Base-by-base conservation (phyloP, 164 flowering plant species). In the Tetracentron sinense region DNA sequence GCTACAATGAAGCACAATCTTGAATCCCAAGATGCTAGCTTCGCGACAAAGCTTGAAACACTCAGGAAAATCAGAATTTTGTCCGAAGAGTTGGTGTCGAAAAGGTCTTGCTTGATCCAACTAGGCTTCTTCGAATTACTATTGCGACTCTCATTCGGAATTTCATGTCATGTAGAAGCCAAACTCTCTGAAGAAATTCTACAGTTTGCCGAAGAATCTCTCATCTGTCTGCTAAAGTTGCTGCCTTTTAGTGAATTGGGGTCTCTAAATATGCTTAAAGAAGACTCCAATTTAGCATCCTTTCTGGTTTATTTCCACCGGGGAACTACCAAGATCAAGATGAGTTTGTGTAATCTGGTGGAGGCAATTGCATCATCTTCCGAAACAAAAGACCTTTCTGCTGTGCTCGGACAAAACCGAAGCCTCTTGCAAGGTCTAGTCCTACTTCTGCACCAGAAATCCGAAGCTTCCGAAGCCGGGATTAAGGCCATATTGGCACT, bases 71-170 rank as follows among this genome's bases (percentile, higher is more conserved):
- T 88, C 42, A 62, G 20, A 46, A 52, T 22, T 35, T 42, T 86
- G 8, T 62, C 74, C 7, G 35, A 69, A 19, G 82, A 78, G 19
- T 63, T 78, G 12, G 75, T 77, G 0, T 49, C 60, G 3, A 66
- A 49, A 20, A 77, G 63, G 20, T 67, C 62, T 25, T 61, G 66
- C 55, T 59, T 84, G 72, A 51, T 82, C 48, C 82, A 78, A 35
- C 56, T 81, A 10, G 88, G 81, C 3, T 79, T 86, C 72, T 67
- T 83, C 54, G 69, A 74, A 20, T 7, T 76, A 16, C 53, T 88
- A 3, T 56, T 88, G 25, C 65, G 67, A 1, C 58, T 79, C 0
- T 52, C 71, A 20, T 86, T 84, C 29, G 67, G 61, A 28, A 26
- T 56, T 30, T 29, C 20, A 2, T 47, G 27, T 33, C 20, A 2